phyloP scores from a whole-genome alignment of 139 green algal genomes.

The Raphidocelis subcapitata region DNA sequence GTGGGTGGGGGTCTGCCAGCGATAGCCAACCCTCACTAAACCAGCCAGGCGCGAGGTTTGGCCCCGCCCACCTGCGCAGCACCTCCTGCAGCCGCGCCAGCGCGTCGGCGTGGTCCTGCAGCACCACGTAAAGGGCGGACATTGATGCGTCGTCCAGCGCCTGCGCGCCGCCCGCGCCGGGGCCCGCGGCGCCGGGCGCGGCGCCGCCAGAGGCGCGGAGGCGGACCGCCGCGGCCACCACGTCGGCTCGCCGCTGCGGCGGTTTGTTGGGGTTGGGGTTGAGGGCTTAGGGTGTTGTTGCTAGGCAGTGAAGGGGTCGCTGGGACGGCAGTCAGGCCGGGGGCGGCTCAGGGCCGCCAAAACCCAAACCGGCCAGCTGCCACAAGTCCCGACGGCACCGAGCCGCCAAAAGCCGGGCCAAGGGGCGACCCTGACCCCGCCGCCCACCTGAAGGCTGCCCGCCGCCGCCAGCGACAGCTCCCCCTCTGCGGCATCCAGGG shows the following conservation, averaged over 20 bases:
- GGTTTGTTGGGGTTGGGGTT: too few relatives aligned
- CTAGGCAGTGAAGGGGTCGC: too few relatives aligned
- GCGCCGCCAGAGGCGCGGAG: background rate
- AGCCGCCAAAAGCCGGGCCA: too few relatives aligned
- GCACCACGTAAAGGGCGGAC: constrained; percentile 28
- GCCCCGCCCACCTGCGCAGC: constrained; percentile 20
- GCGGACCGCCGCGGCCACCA: constrained; percentile 4
- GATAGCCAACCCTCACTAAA: too few relatives aligned
- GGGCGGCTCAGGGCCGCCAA: too few relatives aligned
- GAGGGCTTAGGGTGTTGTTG: too few relatives aligned
- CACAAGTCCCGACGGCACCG: too few relatives aligned
- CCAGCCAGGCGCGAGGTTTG: too few relatives aligned
- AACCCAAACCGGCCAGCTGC: too few relatives aligned
- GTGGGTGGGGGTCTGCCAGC: too few relatives aligned
- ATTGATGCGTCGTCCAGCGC: constrained; percentile 35
- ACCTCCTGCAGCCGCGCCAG: constrained; percentile 36
- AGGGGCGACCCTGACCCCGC: too few relatives aligned
- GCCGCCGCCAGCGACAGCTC: constrained; percentile 16
- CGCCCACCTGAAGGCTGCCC: constrained; percentile 7
- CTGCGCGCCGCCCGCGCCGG: background rate
- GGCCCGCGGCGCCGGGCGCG: background rate
- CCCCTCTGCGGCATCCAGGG: constrained; percentile 17
- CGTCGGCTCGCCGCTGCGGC: constrained; percentile 7
- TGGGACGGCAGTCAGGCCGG: too few relatives aligned
- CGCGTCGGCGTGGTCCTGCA: constrained; percentile 36